A percentile compares a stretch with the other conserved stretches of the same genome.
These are phyloP conservation scores for Podila minutissima DNA, from an alignment of 192 early-diverging fungal species.

Conservation along the genomic window DNA sequence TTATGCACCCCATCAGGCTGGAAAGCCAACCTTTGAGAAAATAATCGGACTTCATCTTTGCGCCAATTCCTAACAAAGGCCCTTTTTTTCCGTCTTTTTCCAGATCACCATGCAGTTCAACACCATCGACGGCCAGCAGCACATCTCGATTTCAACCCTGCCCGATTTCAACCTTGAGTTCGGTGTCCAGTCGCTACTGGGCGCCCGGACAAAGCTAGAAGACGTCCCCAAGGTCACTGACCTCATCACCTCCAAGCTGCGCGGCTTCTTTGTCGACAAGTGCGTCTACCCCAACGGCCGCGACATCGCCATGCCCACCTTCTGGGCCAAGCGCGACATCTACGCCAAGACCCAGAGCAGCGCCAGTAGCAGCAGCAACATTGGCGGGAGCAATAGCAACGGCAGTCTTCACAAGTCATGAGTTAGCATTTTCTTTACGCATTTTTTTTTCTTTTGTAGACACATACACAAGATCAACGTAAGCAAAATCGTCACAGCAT, in stretches of 20 bases:
- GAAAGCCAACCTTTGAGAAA: background rate
- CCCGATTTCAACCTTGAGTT: slow-evolving; percentile 87
- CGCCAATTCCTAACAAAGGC: background rate
- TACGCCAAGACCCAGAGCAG: slow-evolving; percentile 41
- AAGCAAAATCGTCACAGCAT: too few species aligned
- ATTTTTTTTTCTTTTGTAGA: too few species aligned
- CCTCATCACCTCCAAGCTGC: slow-evolving; percentile 79
- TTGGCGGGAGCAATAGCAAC: slow-evolving; percentile 1
- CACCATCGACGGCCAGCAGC: slow-evolving; percentile 53
- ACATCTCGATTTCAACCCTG: slow-evolving; percentile 63
- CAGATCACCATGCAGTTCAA: slow-evolving; percentile 57
- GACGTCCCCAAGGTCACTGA: slow-evolving; percentile 93
- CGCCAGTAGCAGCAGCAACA: slow-evolving; percentile 15
- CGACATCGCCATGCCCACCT: slow-evolving; percentile 68
- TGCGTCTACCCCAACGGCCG: slow-evolving; percentile 82
- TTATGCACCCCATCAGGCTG: background rate
- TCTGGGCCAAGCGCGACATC: slow-evolving; percentile 61
- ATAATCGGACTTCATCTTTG: background rate
- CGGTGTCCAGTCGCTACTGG: slow-evolving; percentile 89
- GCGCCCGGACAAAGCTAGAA: slow-evolving; percentile 97
- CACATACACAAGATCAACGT: too few species aligned
- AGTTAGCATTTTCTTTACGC: too few species aligned
- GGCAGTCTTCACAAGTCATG: background rate
- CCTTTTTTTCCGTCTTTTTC: too few species aligned
- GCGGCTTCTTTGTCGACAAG: slow-evolving; percentile 74